Evolutionary conservation across 495 filamentous ascomycete species (phyloP).

Genomic region (Podospora pseudoanserina): DNA sequence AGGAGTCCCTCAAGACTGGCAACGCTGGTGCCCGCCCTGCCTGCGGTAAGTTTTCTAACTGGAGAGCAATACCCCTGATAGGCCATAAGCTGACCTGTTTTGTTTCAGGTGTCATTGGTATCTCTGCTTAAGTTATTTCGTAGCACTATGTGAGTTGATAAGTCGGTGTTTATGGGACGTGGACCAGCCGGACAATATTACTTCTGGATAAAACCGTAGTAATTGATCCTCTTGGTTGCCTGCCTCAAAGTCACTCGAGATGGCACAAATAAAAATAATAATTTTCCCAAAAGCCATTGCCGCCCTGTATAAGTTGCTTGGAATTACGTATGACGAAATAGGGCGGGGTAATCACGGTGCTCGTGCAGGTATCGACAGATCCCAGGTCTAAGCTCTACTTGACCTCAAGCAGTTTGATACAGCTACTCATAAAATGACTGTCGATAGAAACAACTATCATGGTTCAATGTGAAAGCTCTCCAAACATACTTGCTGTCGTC

Average conservation of each 20-base stretch:
- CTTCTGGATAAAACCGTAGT: background rate
- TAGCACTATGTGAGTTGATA: background rate
- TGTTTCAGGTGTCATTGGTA: slow-evolving; percentile 68
- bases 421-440: background rate
- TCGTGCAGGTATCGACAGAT: background rate
- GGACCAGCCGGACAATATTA: background rate
- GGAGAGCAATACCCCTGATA: slow-evolving; percentile 2
- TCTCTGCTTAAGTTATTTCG: slow-evolving; percentile 52
- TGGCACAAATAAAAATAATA: background rate
- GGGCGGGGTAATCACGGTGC: background rate
- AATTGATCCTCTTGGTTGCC: background rate
- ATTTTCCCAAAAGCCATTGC: background rate
- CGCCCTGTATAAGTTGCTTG: background rate
- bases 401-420: background rate
- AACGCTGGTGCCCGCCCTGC: slow-evolving; percentile 91
- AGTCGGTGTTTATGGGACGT: background rate
- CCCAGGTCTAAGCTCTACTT: background rate
- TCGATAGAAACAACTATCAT: background rate
- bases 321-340: background rate
- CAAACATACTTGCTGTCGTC: background rate
- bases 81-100: slow-evolving; percentile 30
- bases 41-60: slow-evolving; percentile 62
- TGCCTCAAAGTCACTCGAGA: background rate
- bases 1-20: slow-evolving; percentile 95
- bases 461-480: background rate